phyloP scores from a whole-genome alignment of 495 filamentous ascomycete genomes.

The Delitschia confertaspora region DNA sequence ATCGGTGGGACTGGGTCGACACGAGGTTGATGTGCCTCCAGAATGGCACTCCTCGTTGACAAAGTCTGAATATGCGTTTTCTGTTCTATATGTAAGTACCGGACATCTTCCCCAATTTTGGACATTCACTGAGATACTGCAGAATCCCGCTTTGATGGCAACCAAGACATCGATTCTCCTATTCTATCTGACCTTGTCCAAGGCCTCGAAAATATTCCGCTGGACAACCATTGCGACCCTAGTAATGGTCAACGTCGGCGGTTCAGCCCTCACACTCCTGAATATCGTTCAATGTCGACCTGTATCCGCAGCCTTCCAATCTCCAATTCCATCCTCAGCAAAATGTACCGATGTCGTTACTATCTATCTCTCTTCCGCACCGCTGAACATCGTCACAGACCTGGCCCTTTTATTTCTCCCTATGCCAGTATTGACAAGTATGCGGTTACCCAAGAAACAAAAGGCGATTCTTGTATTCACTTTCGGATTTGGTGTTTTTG shows the following conservation, averaged over 20 bases:
- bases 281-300: constrained; percentile 89
- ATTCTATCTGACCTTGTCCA: constrained; percentile 75
- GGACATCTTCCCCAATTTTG: constrained; percentile 1
- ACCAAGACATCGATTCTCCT: constrained; percentile 87
- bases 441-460: constrained; percentile 73
- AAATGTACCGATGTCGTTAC: constrained; percentile 67
- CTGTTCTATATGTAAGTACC: constrained; percentile 66
- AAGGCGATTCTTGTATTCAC: constrained; percentile 76
- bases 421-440: constrained; percentile 75
- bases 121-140: constrained; percentile 11
- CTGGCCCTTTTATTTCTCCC: constrained; percentile 75
- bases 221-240: constrained; percentile 63
- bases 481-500: constrained; percentile 75
- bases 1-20: constrained; percentile 63
- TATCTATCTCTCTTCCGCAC: constrained; percentile 73
- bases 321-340: constrained; percentile 37
- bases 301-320: constrained; percentile 51
- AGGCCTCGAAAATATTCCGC: constrained; percentile 62
- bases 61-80: constrained; percentile 69
- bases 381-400: constrained; percentile 79
- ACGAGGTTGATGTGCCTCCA: constrained; percentile 52
- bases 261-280: constrained; percentile 68
- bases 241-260: constrained; percentile 65
- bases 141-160: constrained; percentile 85
- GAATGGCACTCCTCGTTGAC: constrained; percentile 44